Base-by-base conservation (phyloP, 345 rosid genomes). In the Ailanthus altissimus region DNA sequence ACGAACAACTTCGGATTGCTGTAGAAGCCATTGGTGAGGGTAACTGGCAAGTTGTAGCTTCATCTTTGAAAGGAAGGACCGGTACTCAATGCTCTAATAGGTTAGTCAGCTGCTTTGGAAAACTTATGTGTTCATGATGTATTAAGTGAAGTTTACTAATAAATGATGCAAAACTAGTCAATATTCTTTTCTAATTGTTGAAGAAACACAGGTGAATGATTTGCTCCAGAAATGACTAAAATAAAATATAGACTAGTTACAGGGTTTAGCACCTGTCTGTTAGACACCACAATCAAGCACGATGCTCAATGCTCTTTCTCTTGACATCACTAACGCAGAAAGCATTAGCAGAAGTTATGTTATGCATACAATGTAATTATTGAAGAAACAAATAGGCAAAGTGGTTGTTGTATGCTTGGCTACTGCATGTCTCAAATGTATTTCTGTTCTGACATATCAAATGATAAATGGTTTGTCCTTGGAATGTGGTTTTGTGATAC, bases 51-150 rank as follows among this genome's bases (percentile, higher is more conserved):
- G 72, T 88, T 75, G 93, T 93, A 57, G 99, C 99, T 59, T 88
- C 89, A 46, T 59, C 82, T 75, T 83, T 93, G 78, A 83, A 82
- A 78, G 93, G 93, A 72, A 85, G 98, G 70, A 81, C 93, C 65
- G 99, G 99, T 74, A 50, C 93, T 38, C 98, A 96, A 76, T 93
- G 99, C 88, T 91, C 99, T 75, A 91, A 92, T 49, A 86, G 97
- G 98, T 92, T 71, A 87, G 93, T 86, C 56, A 64, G 54, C 67
- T 59, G n/a, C 59, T 51, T 79, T 64, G 58, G 47, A 45, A 69
- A 61, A 72, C 47, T 28, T 4, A 43, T 23, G 66, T 40, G 23
- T 8, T 77, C 6, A 25, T 71, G 65, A 40, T 64, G 23, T 45
- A 51, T 72, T 26, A n/a, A n/a, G n/a, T n/a, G n/a, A n/a, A n/a